Evolutionary conservation across 495 filamentous ascomycete genomes (phyloP).

Genomic region (Lasiosphaeria ovina): DNA sequence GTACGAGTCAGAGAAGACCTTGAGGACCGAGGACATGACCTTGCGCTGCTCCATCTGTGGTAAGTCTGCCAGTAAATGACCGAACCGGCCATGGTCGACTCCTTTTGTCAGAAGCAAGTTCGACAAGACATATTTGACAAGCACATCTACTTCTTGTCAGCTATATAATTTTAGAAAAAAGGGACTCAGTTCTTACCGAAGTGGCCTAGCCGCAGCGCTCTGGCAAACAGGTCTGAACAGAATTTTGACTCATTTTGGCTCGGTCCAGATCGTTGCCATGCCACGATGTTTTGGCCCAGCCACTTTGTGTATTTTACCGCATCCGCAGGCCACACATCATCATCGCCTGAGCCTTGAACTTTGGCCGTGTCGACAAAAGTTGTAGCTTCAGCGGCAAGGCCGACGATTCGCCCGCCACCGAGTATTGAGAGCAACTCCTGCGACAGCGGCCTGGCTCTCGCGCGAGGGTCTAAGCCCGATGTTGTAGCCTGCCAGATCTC

Average conservation of each 20-base stretch:
- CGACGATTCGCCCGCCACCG: conserved; percentile 69
- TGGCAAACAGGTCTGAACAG: conserved; percentile 60
- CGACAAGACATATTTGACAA: conserved; percentile 51
- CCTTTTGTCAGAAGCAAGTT: conserved; percentile 45
- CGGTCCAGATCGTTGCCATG: conserved; percentile 43
- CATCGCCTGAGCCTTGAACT: conserved; percentile 16
- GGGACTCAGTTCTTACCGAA: conserved; percentile 48
- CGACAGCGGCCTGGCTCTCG: conserved; percentile 19
- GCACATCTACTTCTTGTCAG: conserved; percentile 46
- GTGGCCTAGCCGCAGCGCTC: conserved; percentile 71
- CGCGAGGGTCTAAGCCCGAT: conserved; percentile 17
- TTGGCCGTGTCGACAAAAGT: conserved; percentile 47
- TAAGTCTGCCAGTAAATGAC: conserved; percentile 46
- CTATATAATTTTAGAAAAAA: neutral
- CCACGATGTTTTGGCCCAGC: conserved; percentile 66
- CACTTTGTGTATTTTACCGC: conserved; percentile 65
- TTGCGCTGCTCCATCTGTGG: conserved; percentile 57
- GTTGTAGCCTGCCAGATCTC: conserved; percentile 48
- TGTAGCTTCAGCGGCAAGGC: conserved; percentile 67
- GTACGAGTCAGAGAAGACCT: conserved; percentile 56
- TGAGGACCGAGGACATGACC: conserved; percentile 56
- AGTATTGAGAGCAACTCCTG: conserved; percentile 50
- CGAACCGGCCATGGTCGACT: conserved; percentile 31
- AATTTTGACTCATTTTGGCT: conserved; percentile 48
- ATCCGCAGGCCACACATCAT: conserved; percentile 62